Evolutionary conservation across 495 filamentous ascomycete species (phyloP).

Genomic region (Xanthoparmelia taractica): DNA sequence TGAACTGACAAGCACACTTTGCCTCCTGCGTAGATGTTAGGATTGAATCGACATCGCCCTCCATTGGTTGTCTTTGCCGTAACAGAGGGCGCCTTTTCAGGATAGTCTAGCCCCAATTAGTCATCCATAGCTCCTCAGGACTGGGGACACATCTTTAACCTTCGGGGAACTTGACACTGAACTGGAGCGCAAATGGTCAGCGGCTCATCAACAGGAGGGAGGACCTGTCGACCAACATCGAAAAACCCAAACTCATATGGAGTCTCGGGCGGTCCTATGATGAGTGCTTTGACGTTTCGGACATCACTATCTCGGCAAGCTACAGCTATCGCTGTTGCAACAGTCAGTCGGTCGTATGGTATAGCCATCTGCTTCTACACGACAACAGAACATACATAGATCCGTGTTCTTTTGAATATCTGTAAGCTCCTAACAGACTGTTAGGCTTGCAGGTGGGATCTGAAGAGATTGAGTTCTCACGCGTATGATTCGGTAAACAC

Average conservation of each 20-base stretch:
- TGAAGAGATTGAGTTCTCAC: slow-evolving; percentile 39
- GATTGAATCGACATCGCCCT: slow-evolving; percentile 84
- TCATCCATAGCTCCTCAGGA: slow-evolving; percentile 17
- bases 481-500: slow-evolving; percentile 76
- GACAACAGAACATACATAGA: slow-evolving; percentile 54
- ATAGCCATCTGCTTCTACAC: not conserved
- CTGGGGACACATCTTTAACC: slow-evolving; percentile 20
- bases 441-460: slow-evolving; percentile 28
- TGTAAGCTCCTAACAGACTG: slow-evolving; percentile 58
- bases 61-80: slow-evolving; percentile 75
- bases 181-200: slow-evolving; percentile 25
- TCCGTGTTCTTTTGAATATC: slow-evolving; percentile 71
- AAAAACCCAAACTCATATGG: slow-evolving; percentile 98
- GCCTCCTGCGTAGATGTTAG: slow-evolving; percentile 87
- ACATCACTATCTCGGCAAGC: slow-evolving; percentile 80
- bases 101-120: slow-evolving; percentile 59
- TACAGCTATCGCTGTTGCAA: slow-evolving; percentile 65
- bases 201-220: slow-evolving; percentile 1
- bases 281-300: slow-evolving; percentile 76
- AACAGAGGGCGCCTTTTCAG: slow-evolving; percentile 70
- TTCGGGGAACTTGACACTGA: slow-evolving; percentile 34
- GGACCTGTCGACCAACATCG: slow-evolving; percentile 47
- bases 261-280: slow-evolving; percentile 88
- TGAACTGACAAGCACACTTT: slow-evolving; percentile 79
- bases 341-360: slow-evolving; percentile 7